Evolutionary conservation across 495 filamentous ascomycete genomes (phyloP).

Genomic region (Penicillium alfredii): DNA sequence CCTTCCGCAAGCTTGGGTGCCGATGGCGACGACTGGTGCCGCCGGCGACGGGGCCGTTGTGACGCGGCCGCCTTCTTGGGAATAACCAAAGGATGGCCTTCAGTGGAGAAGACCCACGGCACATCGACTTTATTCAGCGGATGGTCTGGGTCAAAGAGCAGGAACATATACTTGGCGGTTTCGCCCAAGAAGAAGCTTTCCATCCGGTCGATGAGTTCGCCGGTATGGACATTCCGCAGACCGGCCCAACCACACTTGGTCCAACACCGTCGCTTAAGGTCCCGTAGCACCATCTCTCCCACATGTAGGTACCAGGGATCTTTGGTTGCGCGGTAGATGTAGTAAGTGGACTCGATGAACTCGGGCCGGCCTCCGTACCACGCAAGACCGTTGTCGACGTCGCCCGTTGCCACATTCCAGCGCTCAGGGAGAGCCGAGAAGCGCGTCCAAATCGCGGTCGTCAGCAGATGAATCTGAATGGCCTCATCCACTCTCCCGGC

Average conservation of each 20-base stretch:
- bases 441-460: slow-evolving; percentile 88
- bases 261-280: slow-evolving; percentile 87
- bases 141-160: slow-evolving; percentile 80
- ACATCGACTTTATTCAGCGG: slow-evolving; percentile 82
- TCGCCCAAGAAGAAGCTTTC: slow-evolving; percentile 98
- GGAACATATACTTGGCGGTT: slow-evolving; percentile 88
- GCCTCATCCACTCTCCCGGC: slow-evolving; percentile 89
- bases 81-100: slow-evolving; percentile 89
- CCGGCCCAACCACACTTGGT: slow-evolving; percentile 93
- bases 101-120: slow-evolving; percentile 88
- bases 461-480: slow-evolving; percentile 77
- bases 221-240: slow-evolving; percentile 84
- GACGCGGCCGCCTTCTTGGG: slow-evolving; percentile 44
- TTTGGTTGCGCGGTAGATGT: slow-evolving; percentile 84
- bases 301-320: slow-evolving; percentile 96
- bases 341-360: slow-evolving; percentile 92
- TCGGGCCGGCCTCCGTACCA: slow-evolving; percentile 97
- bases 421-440: slow-evolving; percentile 90
- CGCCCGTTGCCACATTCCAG: slow-evolving; percentile 81
- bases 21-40: slow-evolving; percentile 5
- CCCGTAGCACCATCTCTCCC: slow-evolving; percentile 88
- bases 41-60: slow-evolving; percentile 7
- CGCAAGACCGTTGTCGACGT: slow-evolving; percentile 76
- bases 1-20: slow-evolving; percentile 7
- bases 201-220: slow-evolving; percentile 91